These are phyloP conservation scores for Fusarium sp. DNA, from an alignment of 2,329 filamentous ascomycete species.

Conservation along the genomic window DNA sequence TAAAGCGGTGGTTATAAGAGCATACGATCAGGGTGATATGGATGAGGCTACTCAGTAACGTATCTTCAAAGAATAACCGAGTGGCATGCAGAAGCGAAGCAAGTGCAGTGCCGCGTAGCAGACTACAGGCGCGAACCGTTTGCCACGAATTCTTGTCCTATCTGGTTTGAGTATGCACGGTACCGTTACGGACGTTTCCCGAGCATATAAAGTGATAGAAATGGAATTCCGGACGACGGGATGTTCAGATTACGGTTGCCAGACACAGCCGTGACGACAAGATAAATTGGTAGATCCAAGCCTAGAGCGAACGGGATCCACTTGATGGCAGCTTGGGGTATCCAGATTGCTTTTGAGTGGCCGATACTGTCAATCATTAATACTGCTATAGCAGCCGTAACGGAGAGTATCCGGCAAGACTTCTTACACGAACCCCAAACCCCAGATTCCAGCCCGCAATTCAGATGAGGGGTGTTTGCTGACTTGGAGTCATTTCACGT, in stretches of 20 bases:
- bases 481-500: conserved; percentile 21
- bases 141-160: conserved; percentile 26
- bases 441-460: conserved; percentile 21
- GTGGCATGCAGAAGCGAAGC: conserved; percentile 31
- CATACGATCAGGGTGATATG: conserved; percentile 14
- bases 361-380: conserved; percentile 22
- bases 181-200: conserved; percentile 43
- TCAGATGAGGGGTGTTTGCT: conserved; percentile 26
- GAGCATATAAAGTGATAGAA: conserved; percentile 29
- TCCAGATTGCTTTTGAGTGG: conserved; percentile 41
- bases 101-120: conserved; percentile 18
- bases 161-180: conserved; percentile 28
- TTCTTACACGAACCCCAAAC: conserved; percentile 23
- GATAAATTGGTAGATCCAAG: conserved; percentile 34
- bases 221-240: conserved; percentile 47
- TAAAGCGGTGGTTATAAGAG: conserved; percentile 28
- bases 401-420: conserved; percentile 31
- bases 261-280: conserved; percentile 39
- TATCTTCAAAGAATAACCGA: conserved; percentile 30
- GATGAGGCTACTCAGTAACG: conserved; percentile 36
- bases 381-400: conserved; percentile 15
- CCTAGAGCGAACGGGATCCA: conserved; percentile 43
- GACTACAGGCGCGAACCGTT: conserved; percentile 23
- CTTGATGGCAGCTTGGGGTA: conserved; percentile 34
- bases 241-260: conserved; percentile 42